These are phyloP conservation scores for Heliamphora pulchella DNA, from an alignment of 179 eudicot genomes.

Conservation along the genomic window DNA sequence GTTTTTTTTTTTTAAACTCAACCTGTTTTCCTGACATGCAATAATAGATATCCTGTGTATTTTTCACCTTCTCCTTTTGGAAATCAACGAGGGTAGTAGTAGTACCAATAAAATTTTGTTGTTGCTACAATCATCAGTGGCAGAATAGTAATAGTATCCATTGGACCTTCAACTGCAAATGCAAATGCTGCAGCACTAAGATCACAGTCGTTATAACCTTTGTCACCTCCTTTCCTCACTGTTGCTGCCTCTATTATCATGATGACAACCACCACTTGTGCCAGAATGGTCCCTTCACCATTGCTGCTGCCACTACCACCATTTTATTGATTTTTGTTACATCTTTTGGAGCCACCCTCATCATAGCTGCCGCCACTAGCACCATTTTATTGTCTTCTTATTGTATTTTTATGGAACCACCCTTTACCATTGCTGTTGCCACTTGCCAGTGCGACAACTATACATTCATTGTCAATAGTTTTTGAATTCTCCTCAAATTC, in stretches of 20 bases:
- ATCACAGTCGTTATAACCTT: too few relatives aligned
- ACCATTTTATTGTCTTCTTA: background rate
- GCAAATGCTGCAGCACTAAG: too few relatives aligned
- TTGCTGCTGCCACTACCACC: background rate
- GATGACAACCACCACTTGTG: background rate
- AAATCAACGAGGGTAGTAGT: background rate
- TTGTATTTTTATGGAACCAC: background rate
- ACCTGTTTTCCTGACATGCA: background rate
- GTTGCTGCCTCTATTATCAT: background rate
- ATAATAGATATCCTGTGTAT: background rate
- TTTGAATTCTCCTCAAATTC: background rate
- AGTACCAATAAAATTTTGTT: background rate
- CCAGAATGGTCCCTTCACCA: background rate
- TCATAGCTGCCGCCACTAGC: background rate
- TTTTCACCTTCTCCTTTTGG: background rate
- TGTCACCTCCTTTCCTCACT: too few relatives aligned
- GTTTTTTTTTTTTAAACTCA: background rate
- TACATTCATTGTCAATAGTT: background rate
- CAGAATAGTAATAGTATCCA: background rate
- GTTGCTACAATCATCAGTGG: background rate
- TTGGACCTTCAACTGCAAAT: too few relatives aligned
- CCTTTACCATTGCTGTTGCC: background rate
- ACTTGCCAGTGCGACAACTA: background rate
- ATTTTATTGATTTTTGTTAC: background rate
- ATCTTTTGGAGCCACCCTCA: background rate